Evolutionary conservation across 2,329 filamentous ascomycete species (phyloP).

Genomic region (Gremmenia infestans): DNA sequence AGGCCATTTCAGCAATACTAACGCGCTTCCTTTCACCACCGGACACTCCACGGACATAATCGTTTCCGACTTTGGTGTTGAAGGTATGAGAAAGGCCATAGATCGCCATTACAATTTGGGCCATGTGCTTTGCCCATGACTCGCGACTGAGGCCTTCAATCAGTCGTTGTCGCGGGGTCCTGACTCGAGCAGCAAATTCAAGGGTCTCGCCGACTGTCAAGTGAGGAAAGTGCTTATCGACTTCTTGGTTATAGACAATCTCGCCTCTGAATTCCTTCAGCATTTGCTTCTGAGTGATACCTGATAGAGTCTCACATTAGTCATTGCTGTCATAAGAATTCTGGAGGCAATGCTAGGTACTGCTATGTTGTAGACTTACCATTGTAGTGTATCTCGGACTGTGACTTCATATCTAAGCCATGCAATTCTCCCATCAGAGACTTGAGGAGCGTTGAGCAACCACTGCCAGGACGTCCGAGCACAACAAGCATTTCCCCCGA

Average conservation of each 20-base stretch:
- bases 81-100: constrained; percentile 69
- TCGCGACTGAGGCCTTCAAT: constrained; percentile 54
- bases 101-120: constrained; percentile 61
- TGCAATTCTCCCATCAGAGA: constrained; percentile 53
- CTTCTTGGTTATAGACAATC: constrained; percentile 71
- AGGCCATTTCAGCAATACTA: constrained; percentile 71
- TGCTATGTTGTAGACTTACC: constrained; percentile 55
- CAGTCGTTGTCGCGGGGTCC: constrained; percentile 55
- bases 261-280: constrained; percentile 57
- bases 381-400: constrained; percentile 56
- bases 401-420: constrained; percentile 48
- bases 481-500: constrained; percentile 65
- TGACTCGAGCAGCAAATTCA: constrained; percentile 64
- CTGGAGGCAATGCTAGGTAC: constrained; percentile 43
- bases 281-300: constrained; percentile 44
- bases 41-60: constrained; percentile 64
- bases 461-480: constrained; percentile 60
- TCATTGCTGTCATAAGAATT: constrained; percentile 36
- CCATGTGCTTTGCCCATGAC: constrained; percentile 40
- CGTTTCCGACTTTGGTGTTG: constrained; percentile 70
- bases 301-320: constrained; percentile 36
- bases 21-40: constrained; percentile 76
- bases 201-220: constrained; percentile 71
- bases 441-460: constrained; percentile 61
- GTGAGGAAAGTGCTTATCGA: constrained; percentile 70